Evolutionary conservation across 768 basidiomycete species (phyloP).

Genomic region (Trametes sanguinea): DNA sequence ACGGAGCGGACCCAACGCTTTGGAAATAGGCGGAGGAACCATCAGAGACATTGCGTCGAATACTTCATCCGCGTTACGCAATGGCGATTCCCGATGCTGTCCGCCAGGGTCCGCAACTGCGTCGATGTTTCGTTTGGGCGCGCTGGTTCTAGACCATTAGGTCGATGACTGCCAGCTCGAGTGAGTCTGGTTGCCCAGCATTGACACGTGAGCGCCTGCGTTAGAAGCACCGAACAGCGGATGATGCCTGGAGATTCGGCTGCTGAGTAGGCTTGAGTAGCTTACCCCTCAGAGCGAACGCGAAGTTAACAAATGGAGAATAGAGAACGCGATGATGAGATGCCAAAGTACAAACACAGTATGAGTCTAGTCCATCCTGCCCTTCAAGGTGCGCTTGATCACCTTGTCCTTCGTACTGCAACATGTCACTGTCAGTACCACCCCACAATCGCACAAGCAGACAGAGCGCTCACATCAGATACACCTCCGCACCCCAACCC

Average conservation of each 20-base stretch:
- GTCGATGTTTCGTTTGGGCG: too few species aligned
- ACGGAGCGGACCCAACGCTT: too few species aligned
- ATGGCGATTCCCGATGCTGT: too few species aligned
- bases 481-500: constrained; percentile 95
- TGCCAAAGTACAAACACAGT: constrained; percentile 20
- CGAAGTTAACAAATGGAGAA: not conserved
- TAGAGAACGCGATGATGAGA: constrained; percentile 14
- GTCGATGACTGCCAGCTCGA: too few species aligned
- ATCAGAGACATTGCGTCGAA: not conserved
- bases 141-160: too few species aligned
- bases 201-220: too few species aligned
- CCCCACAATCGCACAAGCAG: not conserved
- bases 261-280: not conserved
- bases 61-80: too few species aligned
- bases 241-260: not conserved
- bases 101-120: too few species aligned
- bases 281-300: not conserved
- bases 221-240: too few species aligned
- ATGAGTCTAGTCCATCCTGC: constrained; percentile 49
- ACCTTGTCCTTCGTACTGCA: constrained; percentile 51
- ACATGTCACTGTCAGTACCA: not conserved
- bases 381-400: constrained; percentile 53
- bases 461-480: constrained; percentile 77
- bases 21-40: not conserved
- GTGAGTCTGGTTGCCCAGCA: too few species aligned